These are phyloP conservation scores for Xanthoparmelia taractica DNA, from an alignment of 495 filamentous ascomycete species.

Conservation along the genomic window DNA sequence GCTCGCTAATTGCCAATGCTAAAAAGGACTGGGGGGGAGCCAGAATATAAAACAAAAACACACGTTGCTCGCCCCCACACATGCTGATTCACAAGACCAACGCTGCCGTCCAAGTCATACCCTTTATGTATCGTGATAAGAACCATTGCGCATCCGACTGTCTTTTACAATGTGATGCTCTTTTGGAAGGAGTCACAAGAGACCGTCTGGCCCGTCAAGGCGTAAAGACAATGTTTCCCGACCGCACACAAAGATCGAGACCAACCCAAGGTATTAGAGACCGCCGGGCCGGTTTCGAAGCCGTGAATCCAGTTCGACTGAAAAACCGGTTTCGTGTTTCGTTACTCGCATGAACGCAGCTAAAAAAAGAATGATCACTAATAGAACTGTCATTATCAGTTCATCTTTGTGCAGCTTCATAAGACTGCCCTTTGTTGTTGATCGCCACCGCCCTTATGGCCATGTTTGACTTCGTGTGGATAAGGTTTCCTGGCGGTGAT, in stretches of 20 bases:
- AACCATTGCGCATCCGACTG: not conserved
- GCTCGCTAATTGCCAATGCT: not conserved
- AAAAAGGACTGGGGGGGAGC: not conserved
- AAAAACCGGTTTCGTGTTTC: not conserved
- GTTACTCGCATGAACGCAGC: not conserved
- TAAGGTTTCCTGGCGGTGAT: conserved; percentile 22
- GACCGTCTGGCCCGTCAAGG: not conserved
- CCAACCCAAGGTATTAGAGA: not conserved
- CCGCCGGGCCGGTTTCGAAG: not conserved
- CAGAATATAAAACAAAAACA: not conserved
- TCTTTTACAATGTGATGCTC: not conserved
- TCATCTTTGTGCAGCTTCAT: not conserved
- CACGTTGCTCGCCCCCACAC: not conserved
- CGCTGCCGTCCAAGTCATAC: not conserved
- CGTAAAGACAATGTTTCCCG: not conserved
- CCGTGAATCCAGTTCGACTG: not conserved
- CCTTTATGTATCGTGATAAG: not conserved
- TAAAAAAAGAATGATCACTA: not conserved
- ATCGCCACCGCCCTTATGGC: not conserved
- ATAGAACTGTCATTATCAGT: not conserved
- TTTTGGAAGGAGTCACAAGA: not conserved
- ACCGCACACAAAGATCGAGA: not conserved
- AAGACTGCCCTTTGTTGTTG: conserved; percentile 1
- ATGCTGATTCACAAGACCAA: not conserved
- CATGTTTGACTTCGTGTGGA: conserved; percentile 1